phyloP scores from a whole-genome alignment of 2,329 filamentous ascomycete species.

The Stagonosporopsis vannaccii region DNA sequence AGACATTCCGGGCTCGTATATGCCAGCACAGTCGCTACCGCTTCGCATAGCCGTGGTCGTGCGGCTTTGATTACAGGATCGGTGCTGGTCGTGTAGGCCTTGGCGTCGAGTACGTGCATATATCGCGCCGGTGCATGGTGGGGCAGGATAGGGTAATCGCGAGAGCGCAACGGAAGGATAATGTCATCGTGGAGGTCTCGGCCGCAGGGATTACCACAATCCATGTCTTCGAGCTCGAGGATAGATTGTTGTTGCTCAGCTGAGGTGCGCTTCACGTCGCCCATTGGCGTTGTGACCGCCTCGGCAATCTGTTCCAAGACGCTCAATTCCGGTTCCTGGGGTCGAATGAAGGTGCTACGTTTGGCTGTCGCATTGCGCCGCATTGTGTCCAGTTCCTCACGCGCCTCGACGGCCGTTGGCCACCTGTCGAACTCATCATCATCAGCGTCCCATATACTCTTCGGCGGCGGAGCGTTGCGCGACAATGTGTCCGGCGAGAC shows the following conservation, averaged over 20 bases:
- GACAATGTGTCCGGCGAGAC: constrained; percentile 1
- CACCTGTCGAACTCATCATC: constrained; percentile 24
- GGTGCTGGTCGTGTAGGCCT: constrained; percentile 7
- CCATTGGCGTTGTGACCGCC: neutral
- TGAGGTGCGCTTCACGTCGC: neutral
- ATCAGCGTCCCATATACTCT: constrained; percentile 22
- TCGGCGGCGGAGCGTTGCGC: constrained; percentile 1
- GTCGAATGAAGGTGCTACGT: constrained; percentile 2
- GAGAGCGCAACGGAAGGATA: constrained; percentile 13
- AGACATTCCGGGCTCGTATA: constrained; percentile 19
- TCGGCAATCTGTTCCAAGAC: constrained; percentile 6
- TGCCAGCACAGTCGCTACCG: constrained; percentile 23
- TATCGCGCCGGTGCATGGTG: neutral
- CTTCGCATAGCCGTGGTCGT: constrained; percentile 25
- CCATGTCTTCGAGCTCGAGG: constrained; percentile 20
- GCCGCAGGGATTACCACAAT: constrained; percentile 17
- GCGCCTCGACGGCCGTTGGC: constrained; percentile 7
- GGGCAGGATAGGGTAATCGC: constrained; percentile 1
- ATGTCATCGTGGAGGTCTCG: constrained; percentile 22
- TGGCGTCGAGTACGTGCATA: constrained; percentile 23
- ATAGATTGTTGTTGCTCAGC: constrained; percentile 5
- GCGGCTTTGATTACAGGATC: constrained; percentile 18
- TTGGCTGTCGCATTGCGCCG: constrained; percentile 9
- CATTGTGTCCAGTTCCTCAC: constrained; percentile 4
- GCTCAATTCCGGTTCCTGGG: neutral